Evolutionary conservation across 2,329 filamentous ascomycete species (phyloP), one percentile per base, ranked within the genome.

Genomic region (Fusarium humuli): DNA sequence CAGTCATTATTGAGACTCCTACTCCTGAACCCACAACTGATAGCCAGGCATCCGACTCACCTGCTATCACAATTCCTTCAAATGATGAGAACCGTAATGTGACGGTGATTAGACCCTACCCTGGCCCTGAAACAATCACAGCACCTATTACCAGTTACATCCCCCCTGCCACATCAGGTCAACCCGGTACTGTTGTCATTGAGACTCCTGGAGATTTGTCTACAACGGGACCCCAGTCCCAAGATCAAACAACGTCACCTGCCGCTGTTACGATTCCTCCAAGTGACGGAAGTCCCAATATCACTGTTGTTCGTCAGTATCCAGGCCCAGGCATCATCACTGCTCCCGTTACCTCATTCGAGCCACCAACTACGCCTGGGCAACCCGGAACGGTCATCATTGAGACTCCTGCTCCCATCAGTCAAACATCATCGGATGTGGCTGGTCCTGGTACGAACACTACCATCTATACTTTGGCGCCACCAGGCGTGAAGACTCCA

Each of bases 301-400:
- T 67, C 12, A 67, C 65, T 7, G 29, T 67, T 10, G 48, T 67
- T 34, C 64, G 64, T 5, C 56, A 67, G 18, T 67, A 67, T 22
- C 50, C 63, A n/a, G 65, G 65, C 1, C 63, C 65, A 25, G 65
- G 52, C 34, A 32, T 67, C 1, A 67, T 69, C 18, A 69, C 65
- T 32, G 59, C 32, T 6, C 64, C 65, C 0, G 20, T 69, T 18
- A 69, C 64, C 1, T 64, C 53, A 3, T 69, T 60, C 6, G 58
- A 64, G 27, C 59, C 65, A 27, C 65, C 65, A 14, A 68, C 13
- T 14, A 18, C 23, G 9, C 34, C 59, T 2, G 65, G 65, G 14
- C 40, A 65, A 13, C 64, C 64, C 14, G 65, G 65, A 40, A 68
- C 65, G 2, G 50, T 68, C n/a, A 40, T 68, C 13, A 68, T 68